Conservation (phyloP, 1,284 basidiomycete species). For the Porogramme epimiltina region DNA sequence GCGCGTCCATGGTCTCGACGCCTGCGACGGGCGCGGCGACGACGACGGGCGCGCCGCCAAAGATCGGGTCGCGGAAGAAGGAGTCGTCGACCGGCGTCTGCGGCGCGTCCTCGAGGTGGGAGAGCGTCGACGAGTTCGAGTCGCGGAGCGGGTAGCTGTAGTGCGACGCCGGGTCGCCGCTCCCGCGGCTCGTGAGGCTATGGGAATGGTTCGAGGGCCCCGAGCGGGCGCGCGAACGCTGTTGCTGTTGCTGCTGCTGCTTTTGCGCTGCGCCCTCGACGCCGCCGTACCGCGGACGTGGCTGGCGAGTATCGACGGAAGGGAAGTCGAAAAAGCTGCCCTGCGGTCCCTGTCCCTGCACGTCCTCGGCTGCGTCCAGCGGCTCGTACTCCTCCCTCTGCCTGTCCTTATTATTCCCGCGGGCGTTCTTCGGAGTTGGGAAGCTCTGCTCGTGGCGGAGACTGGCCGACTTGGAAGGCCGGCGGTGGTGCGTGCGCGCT, state of each 20-base stretch:
- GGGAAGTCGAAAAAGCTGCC: conserved; percentile 25
- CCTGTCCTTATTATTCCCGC: conserved; percentile 15
- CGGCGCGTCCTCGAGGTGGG: conserved; percentile 63
- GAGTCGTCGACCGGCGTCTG: conserved; percentile 63
- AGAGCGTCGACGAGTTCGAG: conserved; percentile 61
- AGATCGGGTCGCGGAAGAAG: conserved; percentile 45
- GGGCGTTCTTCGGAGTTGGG: conserved; percentile 11
- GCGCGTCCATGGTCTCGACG: conserved; percentile 82
- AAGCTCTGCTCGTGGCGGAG: conserved; percentile 23
- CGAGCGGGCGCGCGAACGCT: conserved; percentile 44
- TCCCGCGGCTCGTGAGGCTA: conserved; percentile 38
- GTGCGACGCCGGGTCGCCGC: conserved; percentile 26
- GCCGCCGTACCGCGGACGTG: conserved; percentile 19
- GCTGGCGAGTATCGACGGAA: conserved; percentile 16
- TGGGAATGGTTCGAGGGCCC: conserved; percentile 44
- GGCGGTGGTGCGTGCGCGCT: conserved; percentile 21
- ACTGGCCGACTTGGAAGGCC: conserved; percentile 26
- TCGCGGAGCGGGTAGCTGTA: conserved; percentile 49
- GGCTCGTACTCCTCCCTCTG: conserved; percentile 11
- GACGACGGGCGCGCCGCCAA: conserved; percentile 57
- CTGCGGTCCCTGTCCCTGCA: conserved; percentile 2
- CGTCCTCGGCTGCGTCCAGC: conserved; percentile 5
- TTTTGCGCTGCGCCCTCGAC: no score
- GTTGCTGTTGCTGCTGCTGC: conserved; percentile 3
- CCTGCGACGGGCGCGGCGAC: conserved; percentile 76